Percentiles rank a stretch among this genome's conserved stretches.
These are phyloP conservation scores for Acmispon strigosus DNA, from an alignment of 306 rosid genomes.

Conservation along the genomic window DNA sequence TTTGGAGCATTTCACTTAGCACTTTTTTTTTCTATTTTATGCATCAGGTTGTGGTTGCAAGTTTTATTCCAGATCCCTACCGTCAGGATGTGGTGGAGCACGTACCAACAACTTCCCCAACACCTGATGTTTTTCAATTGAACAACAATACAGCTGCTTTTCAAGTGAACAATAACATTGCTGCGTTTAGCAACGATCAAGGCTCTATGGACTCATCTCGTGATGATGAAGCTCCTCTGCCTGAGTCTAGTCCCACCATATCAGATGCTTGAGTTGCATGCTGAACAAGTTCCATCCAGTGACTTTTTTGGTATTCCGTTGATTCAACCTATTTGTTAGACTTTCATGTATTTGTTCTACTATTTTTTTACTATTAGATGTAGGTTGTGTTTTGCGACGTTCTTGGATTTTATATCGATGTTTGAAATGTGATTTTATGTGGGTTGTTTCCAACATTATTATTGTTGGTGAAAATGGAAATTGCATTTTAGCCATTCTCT, in stretches of 20 bases:
- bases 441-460: constrained; percentile 18
- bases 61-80: constrained; percentile 64
- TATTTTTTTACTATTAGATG: constrained; percentile 20
- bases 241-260: too few relatives aligned
- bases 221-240: constrained; percentile 49
- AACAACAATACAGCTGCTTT: too few relatives aligned
- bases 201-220: constrained; percentile 33
- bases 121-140: too few relatives aligned
- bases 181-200: constrained; percentile 27
- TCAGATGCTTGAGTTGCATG: too few relatives aligned
- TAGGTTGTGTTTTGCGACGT: constrained; percentile 27
- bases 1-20: background rate
- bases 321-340: constrained; percentile 16
- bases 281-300: too few relatives aligned
- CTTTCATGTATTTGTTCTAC: constrained; percentile 26
- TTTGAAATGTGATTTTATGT: constrained; percentile 32
- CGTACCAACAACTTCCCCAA: constrained; percentile 14
- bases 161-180: constrained; percentile 30
- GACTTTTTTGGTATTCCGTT: too few relatives aligned
- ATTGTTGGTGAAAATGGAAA: constrained; percentile 7
- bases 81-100: constrained; percentile 55
- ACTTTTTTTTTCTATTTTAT: background rate
- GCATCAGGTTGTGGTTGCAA: constrained; percentile 58
- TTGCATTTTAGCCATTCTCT: constrained; percentile 9
- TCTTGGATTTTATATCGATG: constrained; percentile 17